phyloP scores from a whole-genome alignment of 202 grass and related monocot species.

The Saccharum hybrid region DNA sequence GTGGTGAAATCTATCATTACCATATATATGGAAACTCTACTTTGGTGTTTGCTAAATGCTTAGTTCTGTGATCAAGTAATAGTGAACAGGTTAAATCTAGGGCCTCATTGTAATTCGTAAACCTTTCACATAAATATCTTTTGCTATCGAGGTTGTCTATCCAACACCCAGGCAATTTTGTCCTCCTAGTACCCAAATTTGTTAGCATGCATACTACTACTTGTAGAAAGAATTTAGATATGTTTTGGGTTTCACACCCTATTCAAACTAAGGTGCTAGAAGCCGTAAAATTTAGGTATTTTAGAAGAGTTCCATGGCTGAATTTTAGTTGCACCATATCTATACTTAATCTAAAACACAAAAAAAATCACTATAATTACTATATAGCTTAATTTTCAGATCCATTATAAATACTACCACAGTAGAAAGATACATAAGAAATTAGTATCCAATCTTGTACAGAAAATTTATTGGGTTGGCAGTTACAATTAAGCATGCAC shows the following conservation, averaged over 20 bases:
- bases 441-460: background rate
- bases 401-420: too few species aligned
- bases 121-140: background rate
- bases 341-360: background rate
- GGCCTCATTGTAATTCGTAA: background rate
- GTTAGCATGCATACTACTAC: background rate
- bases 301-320: too few species aligned
- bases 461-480: background rate
- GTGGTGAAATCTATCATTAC: background rate
- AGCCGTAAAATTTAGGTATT: too few species aligned
- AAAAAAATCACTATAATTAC: too few species aligned
- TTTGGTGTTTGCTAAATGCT: background rate
- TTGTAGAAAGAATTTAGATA: too few species aligned
- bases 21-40: background rate
- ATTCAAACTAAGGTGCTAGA: too few species aligned
- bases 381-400: background rate
- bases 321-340: too few species aligned
- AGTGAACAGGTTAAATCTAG: background rate
- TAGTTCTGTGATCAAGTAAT: background rate
- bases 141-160: background rate
- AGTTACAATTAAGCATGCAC: background rate
- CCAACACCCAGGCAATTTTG: background rate
- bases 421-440: background rate
- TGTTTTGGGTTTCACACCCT: background rate
- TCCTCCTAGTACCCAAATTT: too few species aligned